phyloP scores from a whole-genome alignment of 2,329 filamentous ascomycete species.

The Orbilia blumenaviensis region DNA sequence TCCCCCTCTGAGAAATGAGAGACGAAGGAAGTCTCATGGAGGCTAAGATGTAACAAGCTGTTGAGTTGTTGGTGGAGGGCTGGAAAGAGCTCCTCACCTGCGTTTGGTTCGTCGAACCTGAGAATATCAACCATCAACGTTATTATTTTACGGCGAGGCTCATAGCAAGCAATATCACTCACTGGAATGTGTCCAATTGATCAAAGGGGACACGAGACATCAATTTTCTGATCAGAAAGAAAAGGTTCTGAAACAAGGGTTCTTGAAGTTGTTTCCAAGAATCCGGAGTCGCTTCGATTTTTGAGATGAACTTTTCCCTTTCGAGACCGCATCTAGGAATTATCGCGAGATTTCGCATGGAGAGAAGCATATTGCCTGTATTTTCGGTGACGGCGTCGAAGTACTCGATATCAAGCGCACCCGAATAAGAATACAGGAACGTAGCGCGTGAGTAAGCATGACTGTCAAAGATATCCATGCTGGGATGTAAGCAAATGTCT shows the following conservation, averaged over 20 bases:
- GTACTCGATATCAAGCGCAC: slow-evolving; percentile 17
- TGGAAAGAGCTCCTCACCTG: not conserved
- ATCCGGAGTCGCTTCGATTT: not conserved
- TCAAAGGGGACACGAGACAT: not conserved
- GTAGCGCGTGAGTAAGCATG: slow-evolving; percentile 1
- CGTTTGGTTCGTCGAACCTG: slow-evolving; percentile 11
- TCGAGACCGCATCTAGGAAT: not conserved
- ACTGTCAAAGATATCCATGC: not conserved
- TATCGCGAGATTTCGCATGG: slow-evolving; percentile 8
- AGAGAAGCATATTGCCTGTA: slow-evolving; percentile 3
- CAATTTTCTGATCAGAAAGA: not conserved
- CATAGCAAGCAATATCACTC: too few species aligned
- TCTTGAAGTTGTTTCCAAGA: not conserved
- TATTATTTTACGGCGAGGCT: too few species aligned
- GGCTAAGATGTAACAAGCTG: slow-evolving; percentile 1
- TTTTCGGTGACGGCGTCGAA: slow-evolving; percentile 19
- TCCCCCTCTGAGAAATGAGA: not conserved
- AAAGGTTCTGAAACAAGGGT: not conserved
- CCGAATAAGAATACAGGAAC: slow-evolving; percentile 12
- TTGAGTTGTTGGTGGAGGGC: not conserved
- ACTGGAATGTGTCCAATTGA: slow-evolving; percentile 4
- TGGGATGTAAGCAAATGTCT: not conserved
- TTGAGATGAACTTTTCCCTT: not conserved
- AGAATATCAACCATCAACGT: not conserved
- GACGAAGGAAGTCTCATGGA: slow-evolving; percentile 20